phyloP scores from a whole-genome alignment of 2,329 filamentous ascomycete genomes.

The Incumbomyces delicatus region DNA sequence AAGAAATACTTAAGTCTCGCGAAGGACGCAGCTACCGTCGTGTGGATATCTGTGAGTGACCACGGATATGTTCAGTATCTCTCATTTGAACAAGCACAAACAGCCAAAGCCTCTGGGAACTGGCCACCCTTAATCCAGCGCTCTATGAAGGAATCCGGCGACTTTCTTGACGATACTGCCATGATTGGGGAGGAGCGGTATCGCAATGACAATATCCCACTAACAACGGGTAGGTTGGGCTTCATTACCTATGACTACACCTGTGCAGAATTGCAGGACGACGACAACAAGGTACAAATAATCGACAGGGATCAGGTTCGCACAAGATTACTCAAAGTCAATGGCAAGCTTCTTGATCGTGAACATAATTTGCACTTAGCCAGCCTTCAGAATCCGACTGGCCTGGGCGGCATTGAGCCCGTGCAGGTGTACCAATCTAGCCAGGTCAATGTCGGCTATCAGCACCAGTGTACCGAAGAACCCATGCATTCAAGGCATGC shows the following conservation, averaged over 20 bases:
- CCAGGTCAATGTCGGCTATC: neutral
- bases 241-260: slow-evolving; percentile 16
- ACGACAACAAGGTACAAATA: neutral
- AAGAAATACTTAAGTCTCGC: neutral
- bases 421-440: neutral
- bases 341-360: slow-evolving; percentile 16
- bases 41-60: neutral
- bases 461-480: neutral
- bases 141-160: neutral
- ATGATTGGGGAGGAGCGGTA: slow-evolving; percentile 9
- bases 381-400: neutral
- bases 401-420: too few species aligned
- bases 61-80: neutral
- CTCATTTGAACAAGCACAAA: neutral
- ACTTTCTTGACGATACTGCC: neutral
- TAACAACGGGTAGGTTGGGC: slow-evolving; percentile 8
- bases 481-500: neutral
- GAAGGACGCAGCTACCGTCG: neutral
- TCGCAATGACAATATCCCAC: slow-evolving; percentile 12
- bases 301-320: neutral
- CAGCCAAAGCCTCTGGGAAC: neutral
- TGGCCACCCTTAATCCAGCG: neutral
- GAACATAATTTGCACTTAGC: slow-evolving; percentile 15
- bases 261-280: neutral
- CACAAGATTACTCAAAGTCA: slow-evolving; percentile 11